Base-by-base conservation (phyloP, 139 green algal species). In the Closterium sp. region DNA sequence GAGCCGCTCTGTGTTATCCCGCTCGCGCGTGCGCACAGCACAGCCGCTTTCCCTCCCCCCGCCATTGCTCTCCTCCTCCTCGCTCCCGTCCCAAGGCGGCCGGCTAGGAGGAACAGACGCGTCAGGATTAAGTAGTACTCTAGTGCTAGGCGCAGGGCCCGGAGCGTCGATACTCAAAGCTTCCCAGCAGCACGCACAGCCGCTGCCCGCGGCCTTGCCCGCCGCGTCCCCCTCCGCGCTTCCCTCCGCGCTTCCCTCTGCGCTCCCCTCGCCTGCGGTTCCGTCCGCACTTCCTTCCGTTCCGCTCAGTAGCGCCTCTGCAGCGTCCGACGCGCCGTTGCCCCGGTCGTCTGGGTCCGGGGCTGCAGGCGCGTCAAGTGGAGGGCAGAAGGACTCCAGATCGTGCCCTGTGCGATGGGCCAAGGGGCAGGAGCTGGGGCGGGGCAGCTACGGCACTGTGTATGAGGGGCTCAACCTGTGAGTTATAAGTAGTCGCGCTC, bases 391-490 rank as follows among this genome's bases (percentile, higher is more conserved):
- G 55, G 55, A 76, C 25, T 76, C 55, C 16, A 76, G 55, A 19
- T 76, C 55, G n/a, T 86, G 83, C 83, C 83, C 83, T 28, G 83
- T 86, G 83, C 23, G 25, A 33, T 86, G 83, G 83, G 83, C 83
- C 83, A 86, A 86, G 30, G 83, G 83, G 83, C 83, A 86, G 83
- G 83, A 86, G 83, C 83, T 86, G 23, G 83, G 83, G 83, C n/a
- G 83, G 19, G 83, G 83, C 30, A 86, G 83, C 83, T 86, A 86
- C n/a, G 83, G 83, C 83, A 86, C 83, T 34, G 83, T 86, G 83
- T 86, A 86, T 33, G 83, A 86, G 25, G 83, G 83, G n/a, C 83
- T 86, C 83, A 86, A 86, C 83, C 83, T 86, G 83, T 86, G 30
- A 86, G 83, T 86, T 19, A n/a, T n/a, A n/a, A n/a, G n/a, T n/a